Evolutionary conservation across 176 grass and related monocot genomes (phyloP).

Genomic region (Chrysopogon serrulatus): DNA sequence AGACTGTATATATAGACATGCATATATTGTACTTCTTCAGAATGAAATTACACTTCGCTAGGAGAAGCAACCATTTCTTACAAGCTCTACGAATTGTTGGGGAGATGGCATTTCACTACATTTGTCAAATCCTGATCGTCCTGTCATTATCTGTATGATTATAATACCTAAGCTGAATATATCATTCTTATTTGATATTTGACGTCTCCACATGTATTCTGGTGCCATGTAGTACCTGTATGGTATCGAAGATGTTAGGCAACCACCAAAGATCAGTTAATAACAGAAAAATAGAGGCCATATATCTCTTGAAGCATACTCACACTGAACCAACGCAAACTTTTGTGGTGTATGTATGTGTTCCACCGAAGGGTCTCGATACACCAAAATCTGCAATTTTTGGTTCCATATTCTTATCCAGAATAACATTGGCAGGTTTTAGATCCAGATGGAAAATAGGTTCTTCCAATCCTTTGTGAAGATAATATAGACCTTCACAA

Average conservation of each 20-base stretch:
- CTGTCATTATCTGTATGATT: no score
- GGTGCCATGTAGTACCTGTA: not conserved
- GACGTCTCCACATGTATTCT: no score
- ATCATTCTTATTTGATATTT: no score
- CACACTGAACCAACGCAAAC: not conserved
- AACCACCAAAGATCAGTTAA: no score
- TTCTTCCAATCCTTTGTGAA: not conserved
- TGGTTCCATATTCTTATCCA: not conserved
- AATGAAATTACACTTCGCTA: not conserved
- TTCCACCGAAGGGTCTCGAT: not conserved
- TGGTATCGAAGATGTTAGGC: not conserved
- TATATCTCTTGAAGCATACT: not conserved
- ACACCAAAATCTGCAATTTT: constrained; percentile 4
- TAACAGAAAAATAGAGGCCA: not conserved
- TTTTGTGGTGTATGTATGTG: not conserved
- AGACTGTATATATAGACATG: no score
- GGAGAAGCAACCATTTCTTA: not conserved
- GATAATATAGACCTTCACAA: not conserved
- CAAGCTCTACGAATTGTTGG: not conserved
- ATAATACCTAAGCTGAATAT: no score
- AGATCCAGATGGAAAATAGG: not conserved
- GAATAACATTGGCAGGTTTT: not conserved
- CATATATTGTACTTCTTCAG: not conserved
- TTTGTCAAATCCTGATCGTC: no score
- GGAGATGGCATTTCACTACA: not conserved